phyloP scores from a whole-genome alignment of 2,329 filamentous ascomycete genomes.

The Apiospora aurea region DNA sequence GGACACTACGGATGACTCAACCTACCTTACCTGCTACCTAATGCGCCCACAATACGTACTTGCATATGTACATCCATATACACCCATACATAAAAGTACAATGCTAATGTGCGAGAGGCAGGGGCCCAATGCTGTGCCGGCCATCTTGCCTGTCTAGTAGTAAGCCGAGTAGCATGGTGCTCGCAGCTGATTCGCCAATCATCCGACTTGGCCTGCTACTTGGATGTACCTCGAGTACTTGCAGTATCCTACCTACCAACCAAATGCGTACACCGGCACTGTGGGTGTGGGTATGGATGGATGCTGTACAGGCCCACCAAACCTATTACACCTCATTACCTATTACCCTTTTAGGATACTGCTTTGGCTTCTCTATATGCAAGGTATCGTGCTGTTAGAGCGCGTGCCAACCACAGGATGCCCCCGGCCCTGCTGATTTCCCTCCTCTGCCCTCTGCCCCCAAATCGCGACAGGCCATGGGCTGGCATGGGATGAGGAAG shows the following conservation, averaged over 20 bases:
- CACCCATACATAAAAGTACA: neutral
- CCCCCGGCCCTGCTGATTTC: neutral
- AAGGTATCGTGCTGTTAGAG: neutral
- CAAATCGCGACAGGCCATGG: constrained; percentile 10
- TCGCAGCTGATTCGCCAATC: neutral
- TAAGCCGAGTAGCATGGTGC: neutral
- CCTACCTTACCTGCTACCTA: neutral
- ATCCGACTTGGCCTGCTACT: neutral
- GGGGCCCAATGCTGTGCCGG: neutral
- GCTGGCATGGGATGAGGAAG: constrained; percentile 13
- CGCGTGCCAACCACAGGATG: neutral
- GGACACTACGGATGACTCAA: constrained; percentile 5
- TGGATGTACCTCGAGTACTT: neutral
- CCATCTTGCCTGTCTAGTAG: constrained; percentile 15
- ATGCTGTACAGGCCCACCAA: constrained; percentile 7
- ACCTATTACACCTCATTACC: constrained; percentile 5
- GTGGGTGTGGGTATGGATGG: constrained; percentile 18
- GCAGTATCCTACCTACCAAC: neutral
- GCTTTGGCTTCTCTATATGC: neutral
- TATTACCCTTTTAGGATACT: neutral
- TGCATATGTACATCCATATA: neutral
- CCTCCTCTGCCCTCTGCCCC: neutral
- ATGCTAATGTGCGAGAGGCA: neutral
- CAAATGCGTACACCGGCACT: neutral
- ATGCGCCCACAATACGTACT: constrained; percentile 1